These are phyloP conservation scores for Myxozyma mucilagina DNA, from an alignment of 805 yeast species.

Conservation along the genomic window DNA sequence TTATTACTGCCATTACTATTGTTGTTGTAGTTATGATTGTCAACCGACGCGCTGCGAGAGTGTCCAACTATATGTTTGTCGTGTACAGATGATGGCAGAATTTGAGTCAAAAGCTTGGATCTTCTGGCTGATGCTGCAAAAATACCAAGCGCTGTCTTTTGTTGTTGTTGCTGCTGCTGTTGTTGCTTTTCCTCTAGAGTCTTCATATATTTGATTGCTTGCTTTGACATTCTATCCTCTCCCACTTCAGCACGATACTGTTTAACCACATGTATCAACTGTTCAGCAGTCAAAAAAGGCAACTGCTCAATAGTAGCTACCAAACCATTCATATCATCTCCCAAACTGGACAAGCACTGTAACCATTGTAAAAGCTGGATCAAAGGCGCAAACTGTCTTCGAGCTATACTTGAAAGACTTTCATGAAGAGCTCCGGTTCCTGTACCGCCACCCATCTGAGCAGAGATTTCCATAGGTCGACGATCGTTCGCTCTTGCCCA, in stretches of 20 bases:
- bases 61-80: neutral
- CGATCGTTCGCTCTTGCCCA: constrained; percentile 80
- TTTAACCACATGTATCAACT: constrained; percentile 67
- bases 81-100: constrained; percentile 10
- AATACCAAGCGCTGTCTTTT: neutral
- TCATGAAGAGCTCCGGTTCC: constrained; percentile 25
- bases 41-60: constrained; percentile 8
- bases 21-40: too few relatives aligned
- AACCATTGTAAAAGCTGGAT: constrained; percentile 86
- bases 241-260: constrained; percentile 82
- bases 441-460: constrained; percentile 32
- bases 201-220: constrained; percentile 49
- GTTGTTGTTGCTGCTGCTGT: constrained; percentile 5
- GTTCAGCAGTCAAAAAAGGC: constrained; percentile 65
- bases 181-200: constrained; percentile 36
- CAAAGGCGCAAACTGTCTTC: constrained; percentile 66
- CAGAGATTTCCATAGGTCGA: constrained; percentile 42
- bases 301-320: constrained; percentile 54
- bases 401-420: constrained; percentile 53
- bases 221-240: constrained; percentile 65
- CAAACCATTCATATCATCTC: constrained; percentile 48
- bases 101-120: constrained; percentile 22
- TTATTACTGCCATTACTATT: neutral
- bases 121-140: constrained; percentile 9
- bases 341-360: constrained; percentile 75